Percentiles rank a stretch among this genome's conserved stretches.
Conservation (phyloP, 2,329 filamentous ascomycete genomes). For the Domatiomyces catenatus region DNA sequence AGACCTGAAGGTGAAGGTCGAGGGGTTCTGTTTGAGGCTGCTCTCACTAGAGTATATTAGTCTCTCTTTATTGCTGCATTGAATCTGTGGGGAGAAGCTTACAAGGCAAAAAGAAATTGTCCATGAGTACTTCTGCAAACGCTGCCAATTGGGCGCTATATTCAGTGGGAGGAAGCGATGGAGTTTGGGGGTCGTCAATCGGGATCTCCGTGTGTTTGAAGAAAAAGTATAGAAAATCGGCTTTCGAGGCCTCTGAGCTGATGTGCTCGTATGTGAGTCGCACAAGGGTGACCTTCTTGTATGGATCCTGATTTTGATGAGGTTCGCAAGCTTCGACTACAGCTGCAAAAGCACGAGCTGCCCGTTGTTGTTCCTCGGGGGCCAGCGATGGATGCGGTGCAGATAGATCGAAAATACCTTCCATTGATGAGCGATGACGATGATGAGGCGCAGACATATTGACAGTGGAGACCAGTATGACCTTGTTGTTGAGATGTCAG, state of each 20-base stretch:
- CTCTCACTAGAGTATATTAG: slow-evolving; percentile 9
- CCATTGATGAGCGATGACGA: slow-evolving; percentile 2
- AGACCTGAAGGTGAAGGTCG: slow-evolving; percentile 10
- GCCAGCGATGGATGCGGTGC: slow-evolving; percentile 5
- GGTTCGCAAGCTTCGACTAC: slow-evolving; percentile 14
- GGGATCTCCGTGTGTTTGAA: slow-evolving; percentile 6
- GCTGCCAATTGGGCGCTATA: slow-evolving; percentile 2
- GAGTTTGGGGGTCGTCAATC: slow-evolving; percentile 2
- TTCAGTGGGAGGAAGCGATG: slow-evolving; percentile 1
- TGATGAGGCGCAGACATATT: slow-evolving; percentile 2
- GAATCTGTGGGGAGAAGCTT: slow-evolving; percentile 2
- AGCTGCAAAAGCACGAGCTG: slow-evolving; percentile 5
- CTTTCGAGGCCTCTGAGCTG: slow-evolving; percentile 8
- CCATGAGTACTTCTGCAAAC: slow-evolving; percentile 11
- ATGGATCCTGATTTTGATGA: slow-evolving; percentile 11
- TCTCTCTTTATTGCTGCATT: not conserved
- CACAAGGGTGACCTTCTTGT: slow-evolving; percentile 14
- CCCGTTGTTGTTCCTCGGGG: slow-evolving; percentile 6
- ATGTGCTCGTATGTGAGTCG: slow-evolving; percentile 14
- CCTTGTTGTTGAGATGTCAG: no score
- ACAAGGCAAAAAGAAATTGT: slow-evolving; percentile 14
- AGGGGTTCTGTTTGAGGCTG: slow-evolving; percentile 9
- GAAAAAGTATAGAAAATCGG: slow-evolving; percentile 7
- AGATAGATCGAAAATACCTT: slow-evolving; percentile 2
- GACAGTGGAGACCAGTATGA: no score